These are phyloP conservation scores for Erodium maritimum DNA, from an alignment of 345 rosid genomes.

Conservation along the genomic window DNA sequence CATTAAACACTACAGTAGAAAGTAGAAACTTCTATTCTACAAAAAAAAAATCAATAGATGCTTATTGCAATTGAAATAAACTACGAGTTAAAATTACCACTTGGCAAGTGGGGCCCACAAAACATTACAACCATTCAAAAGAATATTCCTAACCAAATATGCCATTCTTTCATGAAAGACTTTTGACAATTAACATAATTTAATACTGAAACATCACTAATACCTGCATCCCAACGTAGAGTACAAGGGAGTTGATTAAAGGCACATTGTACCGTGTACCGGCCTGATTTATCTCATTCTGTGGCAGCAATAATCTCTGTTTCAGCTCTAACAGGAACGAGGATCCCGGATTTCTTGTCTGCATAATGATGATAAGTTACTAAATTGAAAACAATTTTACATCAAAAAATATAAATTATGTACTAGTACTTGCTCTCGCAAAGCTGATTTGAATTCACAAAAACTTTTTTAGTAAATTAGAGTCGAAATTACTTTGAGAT, in stretches of 20 bases:
- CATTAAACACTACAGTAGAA: no score
- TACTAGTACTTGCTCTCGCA: neutral
- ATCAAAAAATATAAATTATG: neutral
- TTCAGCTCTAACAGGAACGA: conserved; percentile 66
- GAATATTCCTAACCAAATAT: no score
- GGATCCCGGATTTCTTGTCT: conserved; percentile 70
- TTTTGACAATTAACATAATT: no score
- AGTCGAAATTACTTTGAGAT: conserved; percentile 51
- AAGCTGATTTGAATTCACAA: no score
- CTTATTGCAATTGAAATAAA: no score
- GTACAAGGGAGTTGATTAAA: conserved; percentile 89
- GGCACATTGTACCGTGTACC: conserved; percentile 87
- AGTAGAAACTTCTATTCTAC: no score
- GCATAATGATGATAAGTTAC: conserved; percentile 10
- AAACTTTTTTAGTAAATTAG: no score
- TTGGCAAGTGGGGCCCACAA: no score
- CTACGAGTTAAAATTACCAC: no score
- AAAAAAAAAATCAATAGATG: no score
- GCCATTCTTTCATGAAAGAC: no score
- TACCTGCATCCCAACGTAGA: conserved; percentile 99
- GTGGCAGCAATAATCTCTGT: conserved; percentile 63
- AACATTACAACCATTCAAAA: no score
- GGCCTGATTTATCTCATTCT: conserved; percentile 62
- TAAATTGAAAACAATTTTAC: neutral
- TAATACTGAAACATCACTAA: neutral